Base-by-base conservation (phyloP, 2,329 filamentous ascomycete genomes). In the Colletotrichum melonis region DNA sequence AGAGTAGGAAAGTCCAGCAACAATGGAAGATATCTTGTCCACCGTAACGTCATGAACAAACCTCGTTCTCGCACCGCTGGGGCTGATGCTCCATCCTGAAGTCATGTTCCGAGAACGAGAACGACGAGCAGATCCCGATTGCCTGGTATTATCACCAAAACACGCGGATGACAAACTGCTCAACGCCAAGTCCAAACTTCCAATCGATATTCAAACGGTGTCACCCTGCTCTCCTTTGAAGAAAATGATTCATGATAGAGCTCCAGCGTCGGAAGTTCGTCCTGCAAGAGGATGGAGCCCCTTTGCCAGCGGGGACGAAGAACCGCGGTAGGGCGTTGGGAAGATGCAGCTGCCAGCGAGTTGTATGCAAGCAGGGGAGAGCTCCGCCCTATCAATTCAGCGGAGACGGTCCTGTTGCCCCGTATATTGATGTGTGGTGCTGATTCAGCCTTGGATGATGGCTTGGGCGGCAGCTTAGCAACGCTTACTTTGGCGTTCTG, bases 371-470 rank as follows among this genome's bases (percentile, higher is more conserved):
- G 42, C 38, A 14, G 16, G 19, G 22, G 26, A 28, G 30, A 19
- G 30, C 52, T 63, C 16, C 56, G 52, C n/a, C 69, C 58, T 69
- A 64, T 72, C 54, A 64, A 54, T 66, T 19, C n/a, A 11, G 54
- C n/a, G 38, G 32, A 24, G 42, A 60, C 42, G 19, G n/a, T 16
- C 14, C 30, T 16, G 22, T 8, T 16, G 68, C 22, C 69, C 69
- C 63, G 67, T 62, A 46, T 49, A 28, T 22, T 49, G 38, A 49
- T 73, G 62, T 62, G 56, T 62, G 71, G 55, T 71, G 71, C 71
- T 73, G 67, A 71, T 70, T 73, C 66, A 73, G 63, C 55, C n/a
- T 56, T 59, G 32, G 59, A 59, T 60, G 46, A 70, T 65, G 59
- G 59, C 28, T 60, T 56, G 32, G 32, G 32, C 32, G 16, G 55